Conservation (phyloP, 1,284 basidiomycete species). For the Trichosporon coremiiforme region DNA sequence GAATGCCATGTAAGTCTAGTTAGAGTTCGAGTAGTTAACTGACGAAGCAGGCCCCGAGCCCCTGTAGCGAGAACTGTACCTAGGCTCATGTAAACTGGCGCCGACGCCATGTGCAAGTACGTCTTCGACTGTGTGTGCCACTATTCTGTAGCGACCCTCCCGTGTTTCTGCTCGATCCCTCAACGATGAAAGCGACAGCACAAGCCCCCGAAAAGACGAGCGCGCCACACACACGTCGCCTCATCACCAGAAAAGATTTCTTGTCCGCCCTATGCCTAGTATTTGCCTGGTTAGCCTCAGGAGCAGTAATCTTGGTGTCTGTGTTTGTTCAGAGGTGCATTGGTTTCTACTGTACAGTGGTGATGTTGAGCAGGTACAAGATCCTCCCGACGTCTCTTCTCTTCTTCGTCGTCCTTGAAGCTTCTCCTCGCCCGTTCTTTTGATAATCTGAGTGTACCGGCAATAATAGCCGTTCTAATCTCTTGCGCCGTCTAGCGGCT, state of each 20-base stretch:
- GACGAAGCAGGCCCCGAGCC: not conserved
- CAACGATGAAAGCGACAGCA: not conserved
- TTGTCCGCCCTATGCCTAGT: not conserved
- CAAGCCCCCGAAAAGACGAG: not conserved
- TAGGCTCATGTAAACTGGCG: conserved; percentile 4
- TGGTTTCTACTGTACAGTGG: conserved; percentile 16
- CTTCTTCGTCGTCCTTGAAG: not conserved
- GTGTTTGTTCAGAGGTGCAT: conserved; percentile 15
- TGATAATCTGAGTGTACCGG: not conserved
- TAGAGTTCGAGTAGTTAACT: not conserved
- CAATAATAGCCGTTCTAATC: not conserved
- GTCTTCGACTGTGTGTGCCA: conserved; percentile 2
- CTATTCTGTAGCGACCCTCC: conserved; percentile 2
- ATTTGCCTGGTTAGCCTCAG: not conserved
- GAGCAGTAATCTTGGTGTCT: conserved; percentile 14
- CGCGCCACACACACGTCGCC: no score
- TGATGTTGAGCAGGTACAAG: conserved; percentile 14
- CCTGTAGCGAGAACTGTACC: not conserved
- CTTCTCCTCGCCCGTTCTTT: not conserved
- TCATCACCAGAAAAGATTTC: conserved; percentile 9
- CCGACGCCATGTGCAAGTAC: not conserved
- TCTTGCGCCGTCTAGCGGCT: not conserved
- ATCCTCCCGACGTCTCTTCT: not conserved
- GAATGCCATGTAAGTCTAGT: not conserved
- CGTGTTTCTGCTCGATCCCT: not conserved